Evolutionary conservation across 805 yeast species (phyloP), one percentile per base, ranked within the genome.

Genomic region (Cyberlindnera maclurae): DNA sequence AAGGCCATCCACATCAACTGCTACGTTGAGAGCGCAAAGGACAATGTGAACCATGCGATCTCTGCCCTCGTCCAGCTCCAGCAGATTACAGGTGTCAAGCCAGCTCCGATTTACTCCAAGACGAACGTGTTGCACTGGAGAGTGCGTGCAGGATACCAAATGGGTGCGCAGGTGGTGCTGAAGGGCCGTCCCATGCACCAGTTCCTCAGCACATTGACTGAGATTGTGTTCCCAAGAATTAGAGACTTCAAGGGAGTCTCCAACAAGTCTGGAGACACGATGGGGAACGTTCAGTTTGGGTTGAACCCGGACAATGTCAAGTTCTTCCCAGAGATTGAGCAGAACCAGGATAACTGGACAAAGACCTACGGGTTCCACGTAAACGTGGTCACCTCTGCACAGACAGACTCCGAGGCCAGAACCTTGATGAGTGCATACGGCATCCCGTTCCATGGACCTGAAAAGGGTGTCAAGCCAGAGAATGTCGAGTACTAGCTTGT

Each of bases 21-120:
- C 52, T 90, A 75, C 55, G 90, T 77, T 34, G 77, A 75, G 49
- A 78, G 75, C 31, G 86, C 93, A 6, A 75, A 75, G 49, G 79
- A 74, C 41, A 77, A 81, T 51, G 72, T 78, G 32, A 79, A 87
- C 64, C 68, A 78, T 44, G 85, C 87, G 24, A 74, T 88, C 40
- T 73, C 88, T 26, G 86, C 95, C 10, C 68, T 77, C 37, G 70
- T 86, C 43, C 90, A 84, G 63, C 58, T 93, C 41, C 94, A 93
- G 52, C 97, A 90, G 60, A 83, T 93, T 53, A 90, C 98, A n/a
- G 95, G 95, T 44, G 77, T 72, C 44, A 85, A 87, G 59, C 88
- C 97, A 29, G 65, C 69, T 44, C 73, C 82, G 17, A 66, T 87
- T 13, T 83, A 68, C 56, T 82, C 94, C 31, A 82, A 76, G 55